A percentile compares a stretch with the other conserved stretches of the same genome.
phyloP scores from a whole-genome alignment of 306 rosid species.

The Alnus glutinosa region DNA sequence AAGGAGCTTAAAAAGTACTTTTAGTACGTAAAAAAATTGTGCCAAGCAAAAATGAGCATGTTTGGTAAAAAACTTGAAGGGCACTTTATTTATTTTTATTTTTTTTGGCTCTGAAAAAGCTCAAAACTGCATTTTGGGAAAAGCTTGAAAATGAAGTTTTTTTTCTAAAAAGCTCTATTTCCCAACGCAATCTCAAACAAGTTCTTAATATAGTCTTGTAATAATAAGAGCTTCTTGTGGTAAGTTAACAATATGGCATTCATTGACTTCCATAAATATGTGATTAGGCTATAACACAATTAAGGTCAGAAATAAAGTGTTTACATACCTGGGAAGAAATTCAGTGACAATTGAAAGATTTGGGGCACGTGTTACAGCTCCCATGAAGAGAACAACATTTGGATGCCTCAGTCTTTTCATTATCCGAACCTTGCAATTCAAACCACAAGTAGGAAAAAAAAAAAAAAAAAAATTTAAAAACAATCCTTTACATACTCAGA shows the following conservation, averaged over 20 bases:
- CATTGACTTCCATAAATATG: constrained; percentile 9
- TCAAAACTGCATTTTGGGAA: too few relatives aligned
- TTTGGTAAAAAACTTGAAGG: too few relatives aligned
- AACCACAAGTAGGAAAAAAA: constrained; percentile 27
- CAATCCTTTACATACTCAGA: neutral
- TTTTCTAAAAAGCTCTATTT: too few relatives aligned
- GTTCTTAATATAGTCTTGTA: neutral
- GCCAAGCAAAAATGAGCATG: too few relatives aligned
- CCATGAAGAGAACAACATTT: constrained; percentile 98
- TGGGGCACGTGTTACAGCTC: constrained; percentile 85
- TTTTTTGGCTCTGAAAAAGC: too few relatives aligned
- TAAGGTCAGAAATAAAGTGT: constrained; percentile 15
- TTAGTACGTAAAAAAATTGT: too few relatives aligned
- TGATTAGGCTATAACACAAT: constrained; percentile 12
- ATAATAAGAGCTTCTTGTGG: neutral
- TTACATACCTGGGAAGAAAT: constrained; percentile 87
- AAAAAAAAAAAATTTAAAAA: constrained; percentile 23
- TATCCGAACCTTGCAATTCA: constrained; percentile 66
- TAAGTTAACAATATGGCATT: neutral
- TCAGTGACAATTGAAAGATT: constrained; percentile 91
- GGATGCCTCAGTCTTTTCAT: constrained; percentile 97
- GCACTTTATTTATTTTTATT: too few relatives aligned
- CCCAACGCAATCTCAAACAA: too few relatives aligned
- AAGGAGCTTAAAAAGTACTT: too few relatives aligned
- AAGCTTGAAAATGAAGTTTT: too few relatives aligned